Evolutionary conservation across 2,329 filamentous ascomycete genomes (phyloP).

Genomic region (Penicillium occitanis): DNA sequence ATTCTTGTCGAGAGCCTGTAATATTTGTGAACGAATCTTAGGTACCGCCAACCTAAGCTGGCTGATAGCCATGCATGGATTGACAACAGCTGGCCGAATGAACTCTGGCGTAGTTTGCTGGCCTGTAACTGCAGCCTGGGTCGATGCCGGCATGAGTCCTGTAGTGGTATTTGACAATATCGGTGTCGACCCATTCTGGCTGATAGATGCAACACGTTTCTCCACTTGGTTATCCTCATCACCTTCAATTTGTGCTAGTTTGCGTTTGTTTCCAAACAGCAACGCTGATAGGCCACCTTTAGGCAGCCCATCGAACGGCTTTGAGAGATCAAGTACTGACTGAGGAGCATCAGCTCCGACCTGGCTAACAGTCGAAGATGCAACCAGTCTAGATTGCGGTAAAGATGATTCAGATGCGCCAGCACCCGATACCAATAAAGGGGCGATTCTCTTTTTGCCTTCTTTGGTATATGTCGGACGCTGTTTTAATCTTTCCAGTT

Average conservation of each 20-base stretch:
- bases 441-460: slow-evolving; percentile 92
- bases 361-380: slow-evolving; percentile 65
- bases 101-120: slow-evolving; percentile 74
- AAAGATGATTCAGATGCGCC: slow-evolving; percentile 83
- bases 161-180: slow-evolving; percentile 75
- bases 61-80: slow-evolving; percentile 75
- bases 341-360: slow-evolving; percentile 72
- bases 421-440: slow-evolving; percentile 85
- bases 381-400: slow-evolving; percentile 83
- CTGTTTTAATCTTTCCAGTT: slow-evolving; percentile 74
- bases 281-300: slow-evolving; percentile 83
- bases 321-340: slow-evolving; percentile 83
- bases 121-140: slow-evolving; percentile 60
- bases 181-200: slow-evolving; percentile 66
- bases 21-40: slow-evolving; percentile 76
- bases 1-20: slow-evolving; percentile 69
- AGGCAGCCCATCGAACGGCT: slow-evolving; percentile 89
- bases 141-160: slow-evolving; percentile 73
- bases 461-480: slow-evolving; percentile 94
- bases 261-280: slow-evolving; percentile 90
- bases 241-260: slow-evolving; percentile 68
- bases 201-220: slow-evolving; percentile 59
- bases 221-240: slow-evolving; percentile 68
- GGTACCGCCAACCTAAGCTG: slow-evolving; percentile 86
- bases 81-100: slow-evolving; percentile 82